A percentile compares a stretch with the other conserved stretches of the same genome.
Evolutionary conservation across 2,329 filamentous ascomycete species (phyloP).

Genomic region (Phaeomoniella chlamydospora): DNA sequence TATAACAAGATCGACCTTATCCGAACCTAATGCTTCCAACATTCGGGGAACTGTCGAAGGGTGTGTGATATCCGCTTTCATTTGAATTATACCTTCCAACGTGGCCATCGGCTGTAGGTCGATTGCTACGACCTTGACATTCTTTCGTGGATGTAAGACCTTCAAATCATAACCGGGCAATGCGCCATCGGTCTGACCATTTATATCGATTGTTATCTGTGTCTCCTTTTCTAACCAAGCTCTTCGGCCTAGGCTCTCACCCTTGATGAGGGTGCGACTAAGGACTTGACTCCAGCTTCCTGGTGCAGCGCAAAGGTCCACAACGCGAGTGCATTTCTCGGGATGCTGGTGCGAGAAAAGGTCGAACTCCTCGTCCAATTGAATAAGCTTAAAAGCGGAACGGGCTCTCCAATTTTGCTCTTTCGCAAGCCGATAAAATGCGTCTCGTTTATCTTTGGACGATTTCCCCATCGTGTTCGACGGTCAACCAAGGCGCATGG

Average conservation of each 20-base stretch:
- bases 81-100: slow-evolving; percentile 77
- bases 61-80: slow-evolving; percentile 94
- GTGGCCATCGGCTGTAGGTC: slow-evolving; percentile 94
- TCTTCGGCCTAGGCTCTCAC: slow-evolving; percentile 72
- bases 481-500: too few relatives aligned
- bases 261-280: slow-evolving; percentile 82
- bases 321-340: slow-evolving; percentile 72
- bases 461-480: slow-evolving; percentile 67
- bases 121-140: slow-evolving; percentile 89
- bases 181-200: slow-evolving; percentile 6
- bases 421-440: slow-evolving; percentile 94
- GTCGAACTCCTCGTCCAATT: slow-evolving; percentile 92
- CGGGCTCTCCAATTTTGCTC: slow-evolving; percentile 97
- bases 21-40: slow-evolving; percentile 67
- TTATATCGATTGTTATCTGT: slow-evolving; percentile 15
- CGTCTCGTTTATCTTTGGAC: slow-evolving; percentile 96
- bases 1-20: slow-evolving; percentile 81
- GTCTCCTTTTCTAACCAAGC: slow-evolving; percentile 80
- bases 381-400: slow-evolving; percentile 91
- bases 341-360: slow-evolving; percentile 52
- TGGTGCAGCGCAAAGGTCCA: slow-evolving; percentile 89
- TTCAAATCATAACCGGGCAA: slow-evolving; percentile 14
- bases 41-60: slow-evolving; percentile 86
- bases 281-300: slow-evolving; percentile 97
- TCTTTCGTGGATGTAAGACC: slow-evolving; percentile 38